Evolutionary conservation across 768 basidiomycete species (phyloP), one percentile per base, ranked within the genome.

Genomic region (Phylloporus rhodoxanthus): DNA sequence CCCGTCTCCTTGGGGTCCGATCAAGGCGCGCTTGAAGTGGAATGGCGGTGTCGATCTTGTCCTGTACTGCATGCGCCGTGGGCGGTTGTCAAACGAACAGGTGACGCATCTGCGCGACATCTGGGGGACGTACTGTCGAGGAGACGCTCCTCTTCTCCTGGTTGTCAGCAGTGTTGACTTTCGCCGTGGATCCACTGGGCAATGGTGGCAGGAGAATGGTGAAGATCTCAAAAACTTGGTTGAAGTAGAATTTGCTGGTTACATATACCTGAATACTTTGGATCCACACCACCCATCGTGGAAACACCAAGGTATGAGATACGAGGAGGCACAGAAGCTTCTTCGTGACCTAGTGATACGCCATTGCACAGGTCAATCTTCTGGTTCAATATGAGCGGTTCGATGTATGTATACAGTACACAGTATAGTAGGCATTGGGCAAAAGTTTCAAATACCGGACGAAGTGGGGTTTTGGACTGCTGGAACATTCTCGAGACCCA

Each of bases 51-150:
- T 25, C 23, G 20, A 57, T 52, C 59, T 74, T 19, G 63, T 74
- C 19, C 46, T 73, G 23, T 72, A 66, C 46, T 67, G 67, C 55
- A 66, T 74, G 54, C 63, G 67, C 8, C 67, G 62, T 5, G 67
- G 71, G 1, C 57, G 72, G 36, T 54, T 72, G 55, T 66, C 58
- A 21, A 63, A 58, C 32, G 56, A 64, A 4, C 58, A 65, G 30
- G 48, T 52, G 11, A 52, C 59, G 17, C 69, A 73, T 48, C 64
- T 70, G 58, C 52, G 52, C n/a, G 54, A 65, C 10, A 68, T 71
- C 52, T 51, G 37, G 50, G 56, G 39, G 39, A 51, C 52, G 2
- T 44, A 64, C 30, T 58, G 54, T 36, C 42, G 19, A 5, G 50
- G 17, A 33, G 39, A 25, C 2, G 47, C 47, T 20, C 57, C 62